Evolutionary conservation across 2,329 filamentous ascomycete species (phyloP).

Genomic region (Aureobasidium sp.): DNA sequence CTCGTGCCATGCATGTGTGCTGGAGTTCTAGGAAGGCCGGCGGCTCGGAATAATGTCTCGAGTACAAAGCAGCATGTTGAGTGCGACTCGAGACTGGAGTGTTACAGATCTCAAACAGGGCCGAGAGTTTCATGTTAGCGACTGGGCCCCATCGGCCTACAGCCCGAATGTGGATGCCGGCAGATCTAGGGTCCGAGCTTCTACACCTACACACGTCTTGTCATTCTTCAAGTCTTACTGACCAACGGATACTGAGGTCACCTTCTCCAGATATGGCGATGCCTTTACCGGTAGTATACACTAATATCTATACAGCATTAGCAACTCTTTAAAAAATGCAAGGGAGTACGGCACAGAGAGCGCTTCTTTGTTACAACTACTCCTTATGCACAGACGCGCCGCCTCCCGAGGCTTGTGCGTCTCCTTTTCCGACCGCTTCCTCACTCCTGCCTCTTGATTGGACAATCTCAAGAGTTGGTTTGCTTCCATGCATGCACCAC

Average conservation of each 20-base stretch:
- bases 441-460: constrained; percentile 5
- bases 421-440: background rate
- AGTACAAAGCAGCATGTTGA: background rate
- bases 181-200: constrained; percentile 10
- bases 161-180: constrained; percentile 8
- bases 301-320: too few species aligned
- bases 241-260: background rate
- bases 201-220: background rate
- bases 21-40: background rate
- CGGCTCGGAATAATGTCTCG: background rate
- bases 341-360: background rate
- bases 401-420: constrained; percentile 14
- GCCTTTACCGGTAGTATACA: too few species aligned
- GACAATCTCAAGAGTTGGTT: background rate
- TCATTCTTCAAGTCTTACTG: background rate
- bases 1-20: background rate
- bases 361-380: constrained; percentile 9
- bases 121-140: constrained; percentile 18
- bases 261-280: background rate
- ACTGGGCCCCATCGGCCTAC: constrained; percentile 4
- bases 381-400: constrained; percentile 18
- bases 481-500: constrained; percentile 4
- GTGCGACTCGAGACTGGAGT: background rate
- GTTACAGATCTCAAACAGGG: constrained; percentile 7
- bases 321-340: background rate